Conservation (phyloP, 495 filamentous ascomycete species). For the Penicillium egyptiacum region DNA sequence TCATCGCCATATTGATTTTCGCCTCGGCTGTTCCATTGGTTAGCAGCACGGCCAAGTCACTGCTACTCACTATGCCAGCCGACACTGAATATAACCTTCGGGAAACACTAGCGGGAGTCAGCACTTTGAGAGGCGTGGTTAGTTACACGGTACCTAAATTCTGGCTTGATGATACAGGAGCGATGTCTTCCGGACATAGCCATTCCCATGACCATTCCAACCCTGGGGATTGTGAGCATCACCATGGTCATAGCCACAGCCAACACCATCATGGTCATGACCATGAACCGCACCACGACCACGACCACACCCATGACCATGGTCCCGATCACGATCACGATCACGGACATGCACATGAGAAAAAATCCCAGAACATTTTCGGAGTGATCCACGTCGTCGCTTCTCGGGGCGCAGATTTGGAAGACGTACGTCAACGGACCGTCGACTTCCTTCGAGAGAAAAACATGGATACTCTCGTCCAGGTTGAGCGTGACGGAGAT, state of each 20-base stretch:
- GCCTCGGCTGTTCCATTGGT: constrained; percentile 85
- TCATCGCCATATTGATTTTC: constrained; percentile 93
- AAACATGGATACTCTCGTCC: constrained; percentile 70
- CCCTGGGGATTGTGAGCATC: constrained; percentile 25
- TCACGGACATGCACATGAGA: constrained; percentile 30
- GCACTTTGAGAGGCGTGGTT: constrained; percentile 77
- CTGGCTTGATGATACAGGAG: constrained; percentile 78
- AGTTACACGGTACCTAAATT: constrained; percentile 88
- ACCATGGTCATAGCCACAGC: constrained; percentile 29
- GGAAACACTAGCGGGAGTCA: constrained; percentile 79
- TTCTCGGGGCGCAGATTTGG: constrained; percentile 64
- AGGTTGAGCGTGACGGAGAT: constrained; percentile 75
- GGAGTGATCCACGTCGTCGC: constrained; percentile 85
- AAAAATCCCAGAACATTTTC: constrained; percentile 53
- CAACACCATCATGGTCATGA: constrained; percentile 28
- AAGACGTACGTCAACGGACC: constrained; percentile 73
- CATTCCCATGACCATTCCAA: constrained; percentile 30
- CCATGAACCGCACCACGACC: constrained; percentile 18
- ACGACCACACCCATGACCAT: constrained; percentile 16
- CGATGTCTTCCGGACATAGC: constrained; percentile 26
- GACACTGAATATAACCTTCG: constrained; percentile 87
- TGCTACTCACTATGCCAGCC: constrained; percentile 81
- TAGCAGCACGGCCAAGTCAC: constrained; percentile 71
- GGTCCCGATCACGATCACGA: constrained; percentile 21
- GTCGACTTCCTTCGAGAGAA: constrained; percentile 56